phyloP scores from a whole-genome alignment of 75 land plant genomes.

The Adiantum capillusveneris region DNA sequence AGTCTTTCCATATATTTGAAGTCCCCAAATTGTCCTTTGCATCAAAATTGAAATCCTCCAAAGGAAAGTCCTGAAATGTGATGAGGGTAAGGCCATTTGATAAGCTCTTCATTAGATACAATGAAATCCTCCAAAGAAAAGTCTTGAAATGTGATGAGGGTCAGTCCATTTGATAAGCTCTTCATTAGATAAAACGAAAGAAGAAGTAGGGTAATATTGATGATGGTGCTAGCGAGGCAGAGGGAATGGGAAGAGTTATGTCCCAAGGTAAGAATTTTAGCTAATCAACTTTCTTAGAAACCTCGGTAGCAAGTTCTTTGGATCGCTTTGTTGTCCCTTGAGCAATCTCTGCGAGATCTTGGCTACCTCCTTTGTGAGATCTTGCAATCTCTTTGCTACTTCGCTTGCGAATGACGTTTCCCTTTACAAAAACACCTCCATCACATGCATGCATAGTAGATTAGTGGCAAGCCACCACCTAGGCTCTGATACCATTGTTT shows the following conservation, averaged over 20 bases:
- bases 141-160: no score
- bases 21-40: conserved; percentile 19
- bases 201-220: not conserved
- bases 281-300: conserved; percentile 57
- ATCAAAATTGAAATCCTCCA: conserved; percentile 30
- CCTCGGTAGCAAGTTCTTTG: conserved; percentile 61
- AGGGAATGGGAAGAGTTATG: conserved; percentile 17
- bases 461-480: no score
- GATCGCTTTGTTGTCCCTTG: conserved; percentile 64
- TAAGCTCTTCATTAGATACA: no score
- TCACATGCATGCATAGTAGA: no score
- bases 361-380: conserved; percentile 45
- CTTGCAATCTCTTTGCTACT: conserved; percentile 62
- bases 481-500: no score
- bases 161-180: conserved; percentile 61
- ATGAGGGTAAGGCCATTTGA: conserved; percentile 50
- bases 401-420: conserved; percentile 61
- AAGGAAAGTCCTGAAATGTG: conserved; percentile 70
- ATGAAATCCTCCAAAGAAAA: no score
- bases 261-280: conserved; percentile 30
- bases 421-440: conserved; percentile 54
- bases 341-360: conserved; percentile 45
- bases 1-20: conserved; percentile 72
- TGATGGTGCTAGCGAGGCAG: not conserved
- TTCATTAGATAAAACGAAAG: conserved; percentile 2